Percentiles rank a stretch among this genome's conserved stretches.
These are phyloP conservation scores for Claviceps purpurea DNA, from an alignment of 2,329 filamentous ascomycete genomes.

Conservation along the genomic window DNA sequence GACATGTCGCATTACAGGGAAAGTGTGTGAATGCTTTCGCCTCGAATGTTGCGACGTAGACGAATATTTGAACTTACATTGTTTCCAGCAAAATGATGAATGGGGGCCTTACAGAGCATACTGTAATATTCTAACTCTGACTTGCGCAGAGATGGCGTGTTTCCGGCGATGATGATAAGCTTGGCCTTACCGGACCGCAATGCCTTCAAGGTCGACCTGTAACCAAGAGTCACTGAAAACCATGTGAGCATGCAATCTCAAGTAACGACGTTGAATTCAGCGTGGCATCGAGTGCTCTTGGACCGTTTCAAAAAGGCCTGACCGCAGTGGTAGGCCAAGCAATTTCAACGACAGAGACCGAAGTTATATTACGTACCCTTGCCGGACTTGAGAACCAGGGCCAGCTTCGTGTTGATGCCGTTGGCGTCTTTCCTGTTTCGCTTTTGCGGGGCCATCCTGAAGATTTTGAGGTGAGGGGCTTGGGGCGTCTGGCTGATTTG, in stretches of 20 bases:
- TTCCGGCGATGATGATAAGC: slow-evolving; percentile 85
- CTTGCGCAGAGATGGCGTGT: slow-evolving; percentile 97
- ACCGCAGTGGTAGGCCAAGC: background rate
- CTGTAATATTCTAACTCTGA: slow-evolving; percentile 92
- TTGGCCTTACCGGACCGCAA: slow-evolving; percentile 96
- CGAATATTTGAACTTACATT: slow-evolving; percentile 61
- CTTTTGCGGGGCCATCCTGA: slow-evolving; percentile 58
- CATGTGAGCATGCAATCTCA: background rate
- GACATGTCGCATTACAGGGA: too few relatives aligned
- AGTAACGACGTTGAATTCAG: background rate
- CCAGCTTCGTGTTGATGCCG: slow-evolving; percentile 50
- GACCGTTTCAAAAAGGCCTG: background rate
- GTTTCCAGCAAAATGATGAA: slow-evolving; percentile 97
- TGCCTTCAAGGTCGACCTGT: slow-evolving; percentile 53
- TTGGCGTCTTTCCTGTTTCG: slow-evolving; percentile 75
- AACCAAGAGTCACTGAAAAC: slow-evolving; percentile 25
- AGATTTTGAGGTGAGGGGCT: slow-evolving; percentile 17
- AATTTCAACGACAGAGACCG: background rate
- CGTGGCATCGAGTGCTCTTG: background rate
- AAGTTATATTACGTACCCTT: slow-evolving; percentile 49
- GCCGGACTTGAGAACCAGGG: slow-evolving; percentile 51
- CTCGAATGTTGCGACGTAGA: background rate
- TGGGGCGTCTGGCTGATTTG: slow-evolving; percentile 13
- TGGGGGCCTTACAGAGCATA: slow-evolving; percentile 85
- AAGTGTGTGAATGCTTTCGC: background rate